phyloP scores from a whole-genome alignment of 192 early-diverging fungal species.

The Coemansia sp. region DNA sequence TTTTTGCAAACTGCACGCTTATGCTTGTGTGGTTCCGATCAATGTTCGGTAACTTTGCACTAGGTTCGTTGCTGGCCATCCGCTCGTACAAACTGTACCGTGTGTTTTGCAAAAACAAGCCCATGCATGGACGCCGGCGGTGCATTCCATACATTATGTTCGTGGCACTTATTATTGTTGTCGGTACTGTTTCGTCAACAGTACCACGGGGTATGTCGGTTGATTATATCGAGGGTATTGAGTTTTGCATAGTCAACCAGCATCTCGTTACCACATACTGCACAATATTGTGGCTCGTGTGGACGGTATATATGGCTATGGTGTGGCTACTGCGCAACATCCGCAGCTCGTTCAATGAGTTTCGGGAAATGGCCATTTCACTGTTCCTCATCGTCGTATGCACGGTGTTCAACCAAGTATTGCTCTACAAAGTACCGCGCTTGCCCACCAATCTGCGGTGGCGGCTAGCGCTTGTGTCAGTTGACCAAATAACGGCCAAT shows the following conservation, averaged over 20 bases:
- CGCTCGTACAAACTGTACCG: conserved; percentile 48
- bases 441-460: conserved; percentile 35
- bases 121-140: conserved; percentile 37
- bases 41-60: conserved; percentile 51
- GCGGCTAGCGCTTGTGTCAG: conserved; percentile 28
- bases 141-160: conserved; percentile 33
- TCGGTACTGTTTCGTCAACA: conserved; percentile 30
- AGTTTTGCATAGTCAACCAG: conserved; percentile 49
- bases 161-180: conserved; percentile 15
- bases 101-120: conserved; percentile 45
- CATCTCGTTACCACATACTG: conserved; percentile 40
- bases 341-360: conserved; percentile 55
- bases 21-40: conserved; percentile 52
- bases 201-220: conserved; percentile 35
- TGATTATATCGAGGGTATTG: conserved; percentile 26
- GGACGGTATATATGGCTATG: conserved; percentile 44
- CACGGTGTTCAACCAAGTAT: conserved; percentile 35
- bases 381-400: conserved; percentile 30
- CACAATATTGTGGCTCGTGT: conserved; percentile 33
- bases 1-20: conserved; percentile 47
- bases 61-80: conserved; percentile 42
- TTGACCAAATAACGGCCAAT: conserved; percentile 42
- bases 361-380: conserved; percentile 46
- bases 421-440: conserved; percentile 31
- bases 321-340: conserved; percentile 54